These are phyloP conservation scores for Fusarium proliferatum DNA, from an alignment of 2,329 filamentous ascomycete genomes.

Conservation along the genomic window DNA sequence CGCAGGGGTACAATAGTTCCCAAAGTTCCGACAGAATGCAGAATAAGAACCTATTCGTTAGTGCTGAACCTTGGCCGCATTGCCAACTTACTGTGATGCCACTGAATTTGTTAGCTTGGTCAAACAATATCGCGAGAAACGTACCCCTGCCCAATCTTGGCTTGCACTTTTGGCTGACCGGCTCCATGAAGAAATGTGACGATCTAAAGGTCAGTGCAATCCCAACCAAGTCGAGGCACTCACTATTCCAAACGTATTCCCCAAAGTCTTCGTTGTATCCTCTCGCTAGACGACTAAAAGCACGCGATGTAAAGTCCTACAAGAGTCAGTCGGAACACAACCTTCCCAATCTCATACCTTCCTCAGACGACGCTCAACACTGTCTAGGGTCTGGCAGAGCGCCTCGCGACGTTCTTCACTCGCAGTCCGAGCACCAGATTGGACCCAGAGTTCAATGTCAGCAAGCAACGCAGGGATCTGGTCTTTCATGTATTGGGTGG, in stretches of 20 bases:
- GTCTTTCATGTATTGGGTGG: slow-evolving; percentile 52
- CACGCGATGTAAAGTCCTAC: slow-evolving; percentile 42
- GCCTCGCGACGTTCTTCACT: slow-evolving; percentile 51
- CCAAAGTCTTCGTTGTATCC: slow-evolving; percentile 22
- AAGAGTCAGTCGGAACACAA: slow-evolving; percentile 3
- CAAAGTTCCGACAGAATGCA: slow-evolving; percentile 57
- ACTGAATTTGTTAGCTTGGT: slow-evolving; percentile 41
- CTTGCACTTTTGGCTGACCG: slow-evolving; percentile 44
- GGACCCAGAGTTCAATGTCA: slow-evolving; percentile 57
- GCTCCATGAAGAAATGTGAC: slow-evolving; percentile 16
- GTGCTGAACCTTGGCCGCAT: not conserved
- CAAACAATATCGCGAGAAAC: slow-evolving; percentile 23
- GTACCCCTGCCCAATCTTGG: slow-evolving; percentile 50
- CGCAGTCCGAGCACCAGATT: slow-evolving; percentile 53
- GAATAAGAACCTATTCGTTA: slow-evolving; percentile 48
- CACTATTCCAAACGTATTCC: slow-evolving; percentile 19
- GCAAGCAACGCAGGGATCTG: slow-evolving; percentile 56
- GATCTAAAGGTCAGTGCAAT: not conserved
- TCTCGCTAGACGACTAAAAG: slow-evolving; percentile 8
- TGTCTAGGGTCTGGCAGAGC: slow-evolving; percentile 48
- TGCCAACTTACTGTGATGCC: slow-evolving; percentile 39
- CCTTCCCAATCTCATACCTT: slow-evolving; percentile 39
- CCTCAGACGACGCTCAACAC: slow-evolving; percentile 47
- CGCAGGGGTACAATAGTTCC: slow-evolving; percentile 47
- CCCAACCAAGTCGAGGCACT: not conserved